Conservation (phyloP, 2,329 filamentous ascomycete species). For the Aspergillus oerlinghausenensis region DNA sequence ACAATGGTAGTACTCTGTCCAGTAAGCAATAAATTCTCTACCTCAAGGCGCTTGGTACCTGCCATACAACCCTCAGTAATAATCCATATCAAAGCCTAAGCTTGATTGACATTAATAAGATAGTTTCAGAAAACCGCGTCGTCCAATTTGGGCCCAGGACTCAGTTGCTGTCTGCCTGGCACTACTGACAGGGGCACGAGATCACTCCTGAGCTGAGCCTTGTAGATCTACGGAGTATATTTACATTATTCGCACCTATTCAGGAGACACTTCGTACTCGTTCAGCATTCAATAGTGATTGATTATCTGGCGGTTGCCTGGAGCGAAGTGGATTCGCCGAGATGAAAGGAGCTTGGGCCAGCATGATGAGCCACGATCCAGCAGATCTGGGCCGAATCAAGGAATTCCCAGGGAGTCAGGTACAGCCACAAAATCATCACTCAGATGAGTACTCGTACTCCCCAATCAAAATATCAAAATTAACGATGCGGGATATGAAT, state of each 20-base stretch:
- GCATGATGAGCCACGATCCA: constrained; percentile 4
- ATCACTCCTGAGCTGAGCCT: not conserved
- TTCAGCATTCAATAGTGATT: not conserved
- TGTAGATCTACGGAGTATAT: not conserved
- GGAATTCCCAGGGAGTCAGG: not conserved
- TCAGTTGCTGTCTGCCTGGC: not conserved
- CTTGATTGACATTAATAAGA: not conserved
- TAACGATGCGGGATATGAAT: not conserved
- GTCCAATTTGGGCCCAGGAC: constrained; percentile 2
- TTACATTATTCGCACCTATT: not conserved
- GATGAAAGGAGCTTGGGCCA: constrained; percentile 5
- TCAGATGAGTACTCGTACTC: not conserved
- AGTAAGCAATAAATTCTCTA: no score
- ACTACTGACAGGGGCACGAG: not conserved
- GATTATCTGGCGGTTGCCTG: constrained; percentile 6
- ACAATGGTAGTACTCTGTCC: no score
- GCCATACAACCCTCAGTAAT: not conserved
- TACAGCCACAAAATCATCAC: not conserved
- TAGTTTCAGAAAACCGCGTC: constrained; percentile 3
- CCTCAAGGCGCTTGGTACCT: no score
- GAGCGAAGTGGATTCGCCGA: constrained; percentile 4
- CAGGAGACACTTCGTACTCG: not conserved
- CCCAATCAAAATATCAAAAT: not conserved
- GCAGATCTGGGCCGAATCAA: not conserved
- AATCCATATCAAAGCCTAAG: not conserved